Base-by-base conservation (phyloP, 306 rosid genomes). In the Canavalia ensiformis region DNA sequence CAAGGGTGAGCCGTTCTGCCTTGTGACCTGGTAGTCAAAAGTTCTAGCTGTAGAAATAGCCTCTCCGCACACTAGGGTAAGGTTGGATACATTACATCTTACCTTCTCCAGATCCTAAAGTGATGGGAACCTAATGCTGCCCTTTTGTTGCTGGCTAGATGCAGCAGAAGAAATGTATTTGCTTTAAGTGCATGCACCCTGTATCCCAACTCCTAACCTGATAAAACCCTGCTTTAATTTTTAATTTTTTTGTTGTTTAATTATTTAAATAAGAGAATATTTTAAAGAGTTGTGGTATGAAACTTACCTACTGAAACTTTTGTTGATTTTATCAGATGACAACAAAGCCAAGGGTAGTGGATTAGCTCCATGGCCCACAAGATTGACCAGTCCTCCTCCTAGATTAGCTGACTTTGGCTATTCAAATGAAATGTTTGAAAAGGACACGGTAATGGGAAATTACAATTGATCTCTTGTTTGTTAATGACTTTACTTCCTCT, bases 391-490 rank as follows among this genome's bases (percentile, higher is more conserved):
- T 75, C 91, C 97, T 87, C 98, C 97, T 86, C 97, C 99, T 51
- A 91, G 98, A 79, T 91, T 95, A 74, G 90, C 91, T 58, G 99
- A 95, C 85, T 95, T 95, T 82, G 97, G 98, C 90, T 91, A 89
- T 83, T 89, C 92, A 64, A 81, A 62, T 81, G 98, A 93, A 39
- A 95, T 89, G 92, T 95, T 95, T 51, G 90, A 90, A 82, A 93
- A 91, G 87, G 97, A 93, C 81, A 91, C 87, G 92, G 97, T 95
- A 90, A 87, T 79, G 68, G 56, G 74, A 79, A 78, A 59, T 73
- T 30, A 18, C 33, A 75, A 47, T 41, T 70, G 30, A 65, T 57
- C 46, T 79, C 78, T 72, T 68, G 51, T 75, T 84, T 68, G 51
- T 75, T 84, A 42, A 39, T 59, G 55, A 51, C 64, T 80, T 52